A percentile compares a stretch with the other conserved stretches of the same genome.
phyloP scores from a whole-genome alignment of 805 yeast genomes.

The Spencermartinsiella europaea region DNA sequence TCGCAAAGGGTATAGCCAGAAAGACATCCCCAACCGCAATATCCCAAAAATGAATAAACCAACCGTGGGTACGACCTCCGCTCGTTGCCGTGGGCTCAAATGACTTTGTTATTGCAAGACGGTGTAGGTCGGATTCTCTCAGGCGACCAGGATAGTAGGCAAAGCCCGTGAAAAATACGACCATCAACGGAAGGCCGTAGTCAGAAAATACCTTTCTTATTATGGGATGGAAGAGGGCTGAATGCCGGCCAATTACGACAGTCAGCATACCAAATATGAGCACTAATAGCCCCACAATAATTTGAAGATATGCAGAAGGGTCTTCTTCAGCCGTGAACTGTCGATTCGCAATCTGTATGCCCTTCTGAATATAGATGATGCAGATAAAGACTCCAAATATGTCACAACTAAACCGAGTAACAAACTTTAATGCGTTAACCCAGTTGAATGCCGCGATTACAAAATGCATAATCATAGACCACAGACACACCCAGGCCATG shows the following conservation, averaged over 20 bases:
- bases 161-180: conserved; percentile 88
- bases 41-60: conserved; percentile 79
- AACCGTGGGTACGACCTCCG: conserved; percentile 43
- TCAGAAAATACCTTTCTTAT: conserved; percentile 72
- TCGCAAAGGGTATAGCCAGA: conserved; percentile 88
- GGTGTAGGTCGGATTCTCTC: conserved; percentile 49
- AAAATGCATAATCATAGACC: conserved; percentile 83
- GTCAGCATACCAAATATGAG: conserved; percentile 66
- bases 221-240: conserved; percentile 56
- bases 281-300: conserved; percentile 71
- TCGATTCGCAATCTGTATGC: conserved; percentile 69
- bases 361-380: conserved; percentile 83
- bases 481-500: conserved; percentile 92
- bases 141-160: conserved; percentile 85
- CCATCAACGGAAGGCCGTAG: conserved; percentile 78
- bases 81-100: conserved; percentile 61
- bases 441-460: conserved; percentile 64
- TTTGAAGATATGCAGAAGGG: conserved; percentile 62
- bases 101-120: conserved; percentile 63
- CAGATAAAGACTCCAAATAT: conserved; percentile 90
- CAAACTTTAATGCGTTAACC: conserved; percentile 60
- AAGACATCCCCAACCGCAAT: conserved; percentile 71
- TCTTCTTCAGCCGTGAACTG: conserved; percentile 51
- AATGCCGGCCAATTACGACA: conserved; percentile 51
- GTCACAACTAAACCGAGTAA: conserved; percentile 82